phyloP scores from a whole-genome alignment of 495 filamentous ascomycete genomes.

The Trypethelium eluteriae region DNA sequence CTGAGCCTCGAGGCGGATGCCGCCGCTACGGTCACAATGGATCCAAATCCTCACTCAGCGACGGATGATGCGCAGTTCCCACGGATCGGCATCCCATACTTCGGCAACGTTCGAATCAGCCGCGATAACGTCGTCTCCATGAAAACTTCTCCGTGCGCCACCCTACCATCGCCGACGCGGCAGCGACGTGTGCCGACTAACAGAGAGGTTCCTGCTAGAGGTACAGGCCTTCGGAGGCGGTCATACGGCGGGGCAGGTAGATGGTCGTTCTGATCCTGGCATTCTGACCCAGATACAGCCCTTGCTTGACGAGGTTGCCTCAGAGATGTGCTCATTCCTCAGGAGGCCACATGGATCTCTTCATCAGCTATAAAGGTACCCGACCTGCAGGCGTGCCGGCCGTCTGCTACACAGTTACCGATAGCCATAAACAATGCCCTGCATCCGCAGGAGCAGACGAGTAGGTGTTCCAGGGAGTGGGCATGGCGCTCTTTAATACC shows the following conservation, averaged over 20 bases:
- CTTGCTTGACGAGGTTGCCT: background rate
- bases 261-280: background rate
- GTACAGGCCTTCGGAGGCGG: background rate
- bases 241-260: background rate
- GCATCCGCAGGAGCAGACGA: conserved; percentile 27
- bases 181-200: background rate
- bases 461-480: conserved; percentile 39
- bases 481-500: conserved; percentile 38
- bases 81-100: conserved; percentile 1
- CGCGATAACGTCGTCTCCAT: background rate
- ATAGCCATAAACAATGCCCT: conserved; percentile 1
- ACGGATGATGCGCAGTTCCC: background rate
- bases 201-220: background rate
- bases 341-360: background rate
- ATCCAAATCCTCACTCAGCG: background rate
- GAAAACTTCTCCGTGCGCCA: background rate
- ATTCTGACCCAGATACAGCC: background rate
- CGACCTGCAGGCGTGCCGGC: background rate
- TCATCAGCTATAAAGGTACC: background rate
- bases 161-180: background rate
- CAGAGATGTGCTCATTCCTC: background rate
- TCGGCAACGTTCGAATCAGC: background rate
- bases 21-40: background rate
- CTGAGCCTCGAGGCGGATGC: conserved; percentile 19
- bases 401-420: background rate